Conservation (phyloP, 2,329 filamentous ascomycete genomes). For the Scolecobasidium constrictum region DNA sequence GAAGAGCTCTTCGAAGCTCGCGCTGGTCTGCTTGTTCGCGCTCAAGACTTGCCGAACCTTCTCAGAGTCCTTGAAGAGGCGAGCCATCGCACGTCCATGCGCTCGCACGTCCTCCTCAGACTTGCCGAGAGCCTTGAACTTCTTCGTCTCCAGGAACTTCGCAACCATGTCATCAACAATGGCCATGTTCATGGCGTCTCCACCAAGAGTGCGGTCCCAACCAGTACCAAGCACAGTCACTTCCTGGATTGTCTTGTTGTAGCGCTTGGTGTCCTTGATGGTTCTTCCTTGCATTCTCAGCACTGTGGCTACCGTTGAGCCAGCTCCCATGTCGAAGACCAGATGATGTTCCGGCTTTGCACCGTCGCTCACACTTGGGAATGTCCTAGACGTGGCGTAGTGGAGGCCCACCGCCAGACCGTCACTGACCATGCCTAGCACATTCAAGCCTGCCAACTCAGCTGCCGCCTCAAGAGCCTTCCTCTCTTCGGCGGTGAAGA, state of each 20-base stretch:
- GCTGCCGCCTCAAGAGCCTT: slow-evolving; percentile 75
- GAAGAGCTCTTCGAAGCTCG: slow-evolving; percentile 79
- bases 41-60: slow-evolving; percentile 80
- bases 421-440: slow-evolving; percentile 77
- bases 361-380: slow-evolving; percentile 72
- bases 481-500: slow-evolving; percentile 85
- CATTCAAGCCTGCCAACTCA: slow-evolving; percentile 75
- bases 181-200: slow-evolving; percentile 77
- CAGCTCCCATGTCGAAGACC: slow-evolving; percentile 96
- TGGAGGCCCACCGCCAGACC: slow-evolving; percentile 88
- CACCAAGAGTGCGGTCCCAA: slow-evolving; percentile 84
- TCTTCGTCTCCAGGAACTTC: slow-evolving; percentile 49
- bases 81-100: slow-evolving; percentile 77
- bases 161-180: slow-evolving; percentile 82
- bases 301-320: slow-evolving; percentile 82
- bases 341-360: slow-evolving; percentile 84
- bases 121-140: slow-evolving; percentile 53
- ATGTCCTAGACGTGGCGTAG: slow-evolving; percentile 85
- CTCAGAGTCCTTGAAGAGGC: slow-evolving; percentile 88
- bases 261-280: slow-evolving; percentile 85
- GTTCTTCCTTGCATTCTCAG: slow-evolving; percentile 79
- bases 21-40: slow-evolving; percentile 73
- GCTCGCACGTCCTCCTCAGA: slow-evolving; percentile 52
- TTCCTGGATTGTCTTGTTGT: slow-evolving; percentile 95
- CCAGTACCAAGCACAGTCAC: slow-evolving; percentile 78